phyloP scores from a whole-genome alignment of 805 yeast genomes.

The Middelhovenomyces tepae region DNA sequence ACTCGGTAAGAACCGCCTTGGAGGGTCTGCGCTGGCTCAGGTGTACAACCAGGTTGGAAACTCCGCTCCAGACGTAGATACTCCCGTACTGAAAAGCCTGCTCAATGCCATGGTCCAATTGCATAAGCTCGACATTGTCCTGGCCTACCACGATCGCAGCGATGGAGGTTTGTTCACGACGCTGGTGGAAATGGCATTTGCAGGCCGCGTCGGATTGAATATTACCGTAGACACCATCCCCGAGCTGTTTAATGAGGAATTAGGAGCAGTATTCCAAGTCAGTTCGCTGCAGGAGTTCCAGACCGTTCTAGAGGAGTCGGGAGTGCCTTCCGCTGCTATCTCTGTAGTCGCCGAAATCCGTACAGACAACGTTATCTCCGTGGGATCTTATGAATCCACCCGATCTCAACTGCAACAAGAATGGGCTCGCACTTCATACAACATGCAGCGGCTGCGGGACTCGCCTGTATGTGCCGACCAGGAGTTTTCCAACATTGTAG shows the following conservation, averaged over 20 bases:
- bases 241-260: conserved; percentile 79
- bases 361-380: conserved; percentile 41
- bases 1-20: conserved; percentile 51
- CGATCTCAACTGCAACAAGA: conserved; percentile 68
- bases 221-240: conserved; percentile 42
- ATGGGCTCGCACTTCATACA: conserved; percentile 85
- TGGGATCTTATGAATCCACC: conserved; percentile 42
- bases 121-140: conserved; percentile 55
- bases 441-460: conserved; percentile 86
- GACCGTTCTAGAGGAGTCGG: conserved; percentile 45
- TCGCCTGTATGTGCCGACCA: conserved; percentile 86
- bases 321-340: conserved; percentile 47
- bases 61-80: conserved; percentile 72
- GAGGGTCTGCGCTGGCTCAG: conserved; percentile 94
- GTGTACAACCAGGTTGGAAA: conserved; percentile 84
- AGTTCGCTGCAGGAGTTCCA: conserved; percentile 47
- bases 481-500: conserved; percentile 66
- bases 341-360: conserved; percentile 57
- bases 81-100: conserved; percentile 55
- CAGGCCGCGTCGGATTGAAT: conserved; percentile 79
- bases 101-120: conserved; percentile 59
- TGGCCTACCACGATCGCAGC: conserved; percentile 90
- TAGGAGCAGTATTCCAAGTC: conserved; percentile 94
- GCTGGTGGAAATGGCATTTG: conserved; percentile 91
- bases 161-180: conserved; percentile 94